Conservation (phyloP, 352 stramenopile genomes). For the Pythium volutum region DNA sequence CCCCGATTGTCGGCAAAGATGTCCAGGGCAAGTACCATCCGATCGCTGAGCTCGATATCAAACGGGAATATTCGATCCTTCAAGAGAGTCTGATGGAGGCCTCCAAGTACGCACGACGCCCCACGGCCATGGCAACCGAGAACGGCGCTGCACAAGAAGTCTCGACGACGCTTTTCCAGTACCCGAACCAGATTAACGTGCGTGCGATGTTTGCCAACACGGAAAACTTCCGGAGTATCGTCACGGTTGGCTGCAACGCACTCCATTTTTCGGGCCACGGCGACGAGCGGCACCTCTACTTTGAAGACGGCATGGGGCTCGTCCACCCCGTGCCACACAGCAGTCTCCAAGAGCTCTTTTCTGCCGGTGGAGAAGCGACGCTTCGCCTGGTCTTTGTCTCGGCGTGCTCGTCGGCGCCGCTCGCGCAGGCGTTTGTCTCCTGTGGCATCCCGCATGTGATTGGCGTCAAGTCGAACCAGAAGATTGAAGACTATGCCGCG, state of each 20-base stretch:
- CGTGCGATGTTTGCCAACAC: slow-evolving; percentile 93
- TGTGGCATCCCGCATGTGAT: slow-evolving; percentile 92
- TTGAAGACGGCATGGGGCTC: slow-evolving; percentile 90
- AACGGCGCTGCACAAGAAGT: slow-evolving; percentile 8
- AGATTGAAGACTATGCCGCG: slow-evolving; percentile 86
- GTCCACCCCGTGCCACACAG: slow-evolving; percentile 76
- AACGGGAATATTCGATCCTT: slow-evolving; percentile 74
- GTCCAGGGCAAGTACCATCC: slow-evolving; percentile 86
- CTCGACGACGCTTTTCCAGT: slow-evolving; percentile 46
- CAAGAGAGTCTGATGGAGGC: slow-evolving; percentile 78
- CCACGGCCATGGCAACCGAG: not conserved
- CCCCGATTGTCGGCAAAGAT: slow-evolving; percentile 91
- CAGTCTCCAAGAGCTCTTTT: slow-evolving; percentile 68
- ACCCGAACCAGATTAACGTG: slow-evolving; percentile 86
- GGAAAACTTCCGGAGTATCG: slow-evolving; percentile 88
- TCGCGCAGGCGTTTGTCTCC: slow-evolving; percentile 83
- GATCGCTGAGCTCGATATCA: slow-evolving; percentile 86
- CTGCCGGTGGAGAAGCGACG: slow-evolving; percentile 31
- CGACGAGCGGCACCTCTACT: slow-evolving; percentile 90
- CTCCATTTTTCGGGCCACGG: slow-evolving; percentile 96
- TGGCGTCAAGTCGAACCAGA: slow-evolving; percentile 79
- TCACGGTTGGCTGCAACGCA: slow-evolving; percentile 89
- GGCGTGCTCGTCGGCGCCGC: slow-evolving; percentile 68
- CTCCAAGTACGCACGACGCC: slow-evolving; percentile 28
- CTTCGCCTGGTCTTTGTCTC: slow-evolving; percentile 80